Evolutionary conservation across 2,329 filamentous ascomycete genomes (phyloP).

Genomic region (Tolypocladium amazonense): DNA sequence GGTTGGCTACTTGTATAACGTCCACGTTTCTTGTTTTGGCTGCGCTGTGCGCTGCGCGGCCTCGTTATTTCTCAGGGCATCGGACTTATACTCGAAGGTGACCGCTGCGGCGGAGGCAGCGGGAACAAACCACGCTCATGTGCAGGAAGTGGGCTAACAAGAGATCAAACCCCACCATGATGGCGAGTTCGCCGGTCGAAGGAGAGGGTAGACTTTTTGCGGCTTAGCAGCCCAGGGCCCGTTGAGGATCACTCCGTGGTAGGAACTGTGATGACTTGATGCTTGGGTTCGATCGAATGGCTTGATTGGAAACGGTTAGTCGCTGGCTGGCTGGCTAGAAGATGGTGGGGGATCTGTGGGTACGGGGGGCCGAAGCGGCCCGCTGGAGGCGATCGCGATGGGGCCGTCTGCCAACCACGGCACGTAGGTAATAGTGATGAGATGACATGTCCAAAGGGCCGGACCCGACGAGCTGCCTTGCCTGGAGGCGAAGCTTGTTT

Average conservation of each 20-base stretch:
- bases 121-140: slow-evolving; percentile 3
- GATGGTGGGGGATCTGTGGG: not conserved
- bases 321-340: not conserved
- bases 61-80: slow-evolving; percentile 30
- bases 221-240: not conserved
- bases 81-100: slow-evolving; percentile 23
- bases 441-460: too few relatives aligned
- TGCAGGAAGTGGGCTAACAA: not conserved
- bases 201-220: not conserved
- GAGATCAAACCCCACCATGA: not conserved
- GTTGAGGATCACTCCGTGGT: too few relatives aligned
- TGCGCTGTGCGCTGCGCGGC: slow-evolving; percentile 21
- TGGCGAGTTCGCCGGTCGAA: not conserved
- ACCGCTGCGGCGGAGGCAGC: slow-evolving; percentile 16
- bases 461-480: too few relatives aligned
- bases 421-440: too few relatives aligned
- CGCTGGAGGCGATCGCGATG: not conserved
- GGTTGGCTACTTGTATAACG: not conserved
- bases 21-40: not conserved
- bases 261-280: not conserved
- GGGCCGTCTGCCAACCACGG: too few relatives aligned
- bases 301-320: not conserved
- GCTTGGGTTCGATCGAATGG: not conserved
- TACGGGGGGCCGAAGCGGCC: not conserved
- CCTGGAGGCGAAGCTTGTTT: too few relatives aligned